Base-by-base conservation (phyloP, 169 alveolate species). In the Cryptosporidium sp. region DNA sequence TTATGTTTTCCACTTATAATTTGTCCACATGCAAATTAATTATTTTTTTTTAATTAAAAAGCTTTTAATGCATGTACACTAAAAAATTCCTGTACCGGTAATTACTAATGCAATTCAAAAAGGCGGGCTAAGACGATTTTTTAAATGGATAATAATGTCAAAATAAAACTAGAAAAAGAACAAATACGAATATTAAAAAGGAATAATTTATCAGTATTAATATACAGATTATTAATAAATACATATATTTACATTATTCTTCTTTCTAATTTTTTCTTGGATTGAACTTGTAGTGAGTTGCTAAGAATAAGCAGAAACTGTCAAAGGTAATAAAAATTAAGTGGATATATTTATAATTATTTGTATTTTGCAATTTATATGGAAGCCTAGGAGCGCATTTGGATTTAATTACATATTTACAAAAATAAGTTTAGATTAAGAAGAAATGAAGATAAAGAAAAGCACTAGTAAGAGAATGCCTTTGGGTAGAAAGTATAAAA, bases 401-500 rank as follows among this genome's bases (percentile, higher is more conserved):
- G 67, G 7, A 8, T 5, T 55, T n/a, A 55, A 55, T 55, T 21
- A 55, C 67, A n/a, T 6, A n/a, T 55, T 55, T 21, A 9, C 31
- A 10, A 0, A 0, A 29, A 37, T 18, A 33, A 33, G 71, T 65
- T 33, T 55, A 3, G 9, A n/a, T 23, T 9, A 2, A 69, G 8
- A 51, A 39, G 31, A 91, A 29, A 71, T 74, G 86, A 69, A 92
- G 70, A 43, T 84, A 43, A 84, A 92, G 87, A 91, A 85, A 48
- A 84, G 93, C 59, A 74, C 92, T 18, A 84, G 92, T 33, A 93
- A 93, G 85, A 91, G 95, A 84, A 71, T 84, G 52, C 87, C 94
- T 45, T 73, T 91, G 48, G 91, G 92, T 52, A 92, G 94, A 89
- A 92, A 92, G 84, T 89, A 93, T 75, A 93, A 95, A 91, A 94